Evolutionary conservation across 495 filamentous ascomycete species (phyloP), one percentile per base, ranked within the genome.

Genomic region (Chaetomium fimeti): DNA sequence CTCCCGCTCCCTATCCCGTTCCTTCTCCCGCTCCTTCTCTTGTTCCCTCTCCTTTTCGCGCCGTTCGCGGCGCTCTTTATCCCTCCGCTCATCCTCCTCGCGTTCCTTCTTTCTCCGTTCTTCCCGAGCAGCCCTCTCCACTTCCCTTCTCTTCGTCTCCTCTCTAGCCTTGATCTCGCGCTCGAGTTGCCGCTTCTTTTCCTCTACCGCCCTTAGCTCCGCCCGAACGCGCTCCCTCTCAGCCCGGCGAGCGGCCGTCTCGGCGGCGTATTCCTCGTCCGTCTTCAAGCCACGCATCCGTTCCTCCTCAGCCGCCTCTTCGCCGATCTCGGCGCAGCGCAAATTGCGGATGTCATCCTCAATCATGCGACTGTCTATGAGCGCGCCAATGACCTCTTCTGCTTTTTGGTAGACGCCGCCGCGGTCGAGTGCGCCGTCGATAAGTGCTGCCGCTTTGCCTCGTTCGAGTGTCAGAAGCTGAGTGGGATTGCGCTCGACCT

Each of bases 381-480:
- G 81, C 24, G 75, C 72, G 68, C 91, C 84, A 36, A 97, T 81
- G 27, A 86, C 82, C 1, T 79, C 78, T 64, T 91, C 84, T 5
- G 88, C 89, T 55, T 81, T 84, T 63, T 90, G 87, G 76, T 95
- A 97, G 48, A 94, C 85, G 59, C 89, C 88, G 58, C 85, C 88
- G 51, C 92, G 86, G 67, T 95, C 91, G 32, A 91, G 87, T 0
- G 90, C 91, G 51, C 92, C 92, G 73, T 96, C 91, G 54, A 97
- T 89, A 22, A 97, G 81, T 5, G 89, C 85, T 24, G 89, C 90
- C 40, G 91, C 90, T 77, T 93, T 92, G 24, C 86, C 81, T 8
- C 90, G 86, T 63, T 93, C 90, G 12, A 91, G 83, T 7, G 90
- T 88, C 1, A 96, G 84, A 32, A 93, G 81, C 51, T 80, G 78